Base-by-base conservation (phyloP, 1,284 basidiomycete species). In the Irpex sp. region DNA sequence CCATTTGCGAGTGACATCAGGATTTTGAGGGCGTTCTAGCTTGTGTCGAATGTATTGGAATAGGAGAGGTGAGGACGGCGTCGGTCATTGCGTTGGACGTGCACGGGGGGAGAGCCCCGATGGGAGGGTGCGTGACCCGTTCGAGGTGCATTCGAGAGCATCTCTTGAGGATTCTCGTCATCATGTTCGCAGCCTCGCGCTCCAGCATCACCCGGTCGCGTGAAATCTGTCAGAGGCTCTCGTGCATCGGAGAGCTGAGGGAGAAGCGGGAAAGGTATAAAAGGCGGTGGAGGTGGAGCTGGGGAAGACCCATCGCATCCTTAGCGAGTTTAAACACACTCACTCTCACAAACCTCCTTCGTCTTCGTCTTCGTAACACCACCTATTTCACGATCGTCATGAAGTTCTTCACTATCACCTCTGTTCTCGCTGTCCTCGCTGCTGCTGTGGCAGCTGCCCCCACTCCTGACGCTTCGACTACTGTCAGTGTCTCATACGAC, bases 401-500 rank as follows among this genome's bases (percentile, higher is more conserved):
- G 71, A 70, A 71, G 61, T 59, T 71, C 63, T 64, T 67, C 47
- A 47, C 66, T 54, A 55, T 70, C 63, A 54, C 62, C 60, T 63
- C 67, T 44, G 62, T 65, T 19, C 65, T 72, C 59, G 60, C 64
- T 65, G 59, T 65, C 60, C 62, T 64, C 49, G 55, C 69, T 31
- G 58, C 61, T 57, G 64, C 58, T 26, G 47, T 67, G 37, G 49
- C 65, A 56, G 59, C 62, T 38, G 62, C 60, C 31, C 58, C 67
- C 58, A 44, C 60, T 17, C 38, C 61, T 26, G 21, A 36, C 57
- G 66, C 70, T 19, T 67, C 74, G 48, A 77, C 72, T 47, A 76
- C 83, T 57, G 75, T 63, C 58, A 63, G 79, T 59, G 69, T 81
- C 36, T 76, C 78, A 13, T 82, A 76, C 64, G 80, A 83, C 70